Evolutionary conservation across 306 rosid species (phyloP), one percentile per base, ranked within the genome.

Genomic region (Quercus bicolor): DNA sequence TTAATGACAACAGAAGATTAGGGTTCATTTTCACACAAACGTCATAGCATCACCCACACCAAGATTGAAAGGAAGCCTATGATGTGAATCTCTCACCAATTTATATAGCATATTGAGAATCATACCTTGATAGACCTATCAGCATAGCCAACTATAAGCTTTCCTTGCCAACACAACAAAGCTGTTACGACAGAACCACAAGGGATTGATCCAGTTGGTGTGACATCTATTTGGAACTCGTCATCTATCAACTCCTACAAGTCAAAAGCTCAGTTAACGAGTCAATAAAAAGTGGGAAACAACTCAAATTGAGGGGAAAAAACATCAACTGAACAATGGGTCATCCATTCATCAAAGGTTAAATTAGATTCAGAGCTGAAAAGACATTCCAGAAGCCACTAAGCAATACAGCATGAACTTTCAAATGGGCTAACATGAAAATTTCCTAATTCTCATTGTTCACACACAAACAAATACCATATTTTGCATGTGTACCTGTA

Each of bases 241-340:
- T 94, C 91, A 37, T 89, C 90, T 1, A 92, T 85, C 81, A 93
- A 81, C 75, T 92, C 98, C 97, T 91, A 85, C 82, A 70, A 56
- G 77, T 78, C 81, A 83, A 68, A 9, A 80, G 60, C 26, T 33
- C 31, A 6, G 53, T 51, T 56, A 15, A 70, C 52, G 68, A 84
- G 57, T 70, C 73, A 56, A 66, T 65, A 57, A 59, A 80, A 78
- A 70, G 20, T 77, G 75, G 54, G 7, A 55, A 75, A 18, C 53
- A 56, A 19, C 24, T 66, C 24, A 19, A 66, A 19, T 19, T 19
- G 24, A 33, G 43, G 48, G 34, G 24, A 28, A 53, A 78, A 28
- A 43, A 76, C 73, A 61, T 29, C 31, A 29, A 0, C 40, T 56
- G 61, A 40, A n/a, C 75, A 40, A 81, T 45, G 15, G 31, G 79